These are phyloP conservation scores for Aegle marmelos DNA, from an alignment of 345 rosid species.

Conservation along the genomic window DNA sequence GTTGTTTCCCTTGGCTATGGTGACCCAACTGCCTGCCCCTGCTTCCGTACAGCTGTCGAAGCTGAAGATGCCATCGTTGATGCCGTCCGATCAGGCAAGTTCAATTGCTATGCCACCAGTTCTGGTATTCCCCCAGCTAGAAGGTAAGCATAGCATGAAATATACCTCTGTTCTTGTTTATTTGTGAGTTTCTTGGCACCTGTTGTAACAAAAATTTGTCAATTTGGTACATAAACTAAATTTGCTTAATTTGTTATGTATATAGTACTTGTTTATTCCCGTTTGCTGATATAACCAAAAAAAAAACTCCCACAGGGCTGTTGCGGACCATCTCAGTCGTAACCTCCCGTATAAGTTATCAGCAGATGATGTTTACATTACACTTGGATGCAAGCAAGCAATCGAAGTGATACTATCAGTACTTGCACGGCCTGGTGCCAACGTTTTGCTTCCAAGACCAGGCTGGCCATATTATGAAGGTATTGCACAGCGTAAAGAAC, in stretches of 20 bases:
- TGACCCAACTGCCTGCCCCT: conserved; percentile 62
- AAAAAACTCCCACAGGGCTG: conserved; percentile 35
- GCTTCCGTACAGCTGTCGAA: conserved; percentile 44
- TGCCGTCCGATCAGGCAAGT: conserved; percentile 46
- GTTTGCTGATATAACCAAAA: background rate
- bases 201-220: too few species aligned
- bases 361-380: conserved; percentile 46
- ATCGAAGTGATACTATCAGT: conserved; percentile 44
- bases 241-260: too few species aligned
- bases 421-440: conserved; percentile 58
- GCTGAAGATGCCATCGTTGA: conserved; percentile 63
- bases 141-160: conserved; percentile 25
- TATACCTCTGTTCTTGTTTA: background rate
- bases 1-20: conserved; percentile 59
- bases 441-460: conserved; percentile 63
- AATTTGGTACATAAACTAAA: too few species aligned
- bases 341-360: conserved; percentile 58
- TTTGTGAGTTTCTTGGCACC: background rate
- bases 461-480: conserved; percentile 62
- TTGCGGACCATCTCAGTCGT: conserved; percentile 53
- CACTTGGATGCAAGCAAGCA: conserved; percentile 63
- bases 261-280: too few species aligned
- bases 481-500: conserved; percentile 32
- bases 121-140: conserved; percentile 60
- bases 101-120: conserved; percentile 43